phyloP scores from a whole-genome alignment of 1,284 basidiomycete species.

The Cutaneotrichosporon arboriforme region DNA sequence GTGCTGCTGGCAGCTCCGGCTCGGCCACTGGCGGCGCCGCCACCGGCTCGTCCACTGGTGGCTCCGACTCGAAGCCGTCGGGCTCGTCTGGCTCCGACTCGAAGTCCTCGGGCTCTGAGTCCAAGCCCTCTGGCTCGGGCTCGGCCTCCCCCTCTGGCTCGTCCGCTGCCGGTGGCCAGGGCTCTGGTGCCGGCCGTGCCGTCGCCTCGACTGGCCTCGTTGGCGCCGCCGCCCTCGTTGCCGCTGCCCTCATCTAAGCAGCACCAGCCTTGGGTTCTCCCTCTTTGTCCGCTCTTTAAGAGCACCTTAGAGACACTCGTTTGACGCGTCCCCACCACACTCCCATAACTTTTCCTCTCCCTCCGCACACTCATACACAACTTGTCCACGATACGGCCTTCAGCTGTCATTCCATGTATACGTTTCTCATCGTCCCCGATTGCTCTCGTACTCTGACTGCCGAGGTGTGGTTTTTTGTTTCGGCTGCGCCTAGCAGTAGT shows the following conservation, averaged over 20 bases:
- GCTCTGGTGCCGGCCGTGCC: conserved; percentile 6
- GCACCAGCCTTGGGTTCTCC: background rate
- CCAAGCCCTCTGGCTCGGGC: conserved; percentile 9
- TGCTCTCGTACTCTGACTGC: no score
- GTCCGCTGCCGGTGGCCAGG: conserved; percentile 2
- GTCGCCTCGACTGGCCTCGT: conserved; percentile 18
- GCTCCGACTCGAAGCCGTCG: background rate
- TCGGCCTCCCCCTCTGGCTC: conserved; percentile 3
- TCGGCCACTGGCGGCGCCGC: conserved; percentile 1
- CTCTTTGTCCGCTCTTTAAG: background rate
- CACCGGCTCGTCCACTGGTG: conserved; percentile 5
- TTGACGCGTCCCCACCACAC: background rate
- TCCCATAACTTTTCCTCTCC: background rate
- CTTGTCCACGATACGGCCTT: no score
- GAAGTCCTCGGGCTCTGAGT: conserved; percentile 4
- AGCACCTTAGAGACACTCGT: conserved; percentile 6
- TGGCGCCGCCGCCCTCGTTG: conserved; percentile 27
- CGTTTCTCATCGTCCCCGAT: conserved; percentile 1
- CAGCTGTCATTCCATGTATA: conserved; percentile 7
- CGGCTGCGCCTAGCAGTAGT: no score
- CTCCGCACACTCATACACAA: background rate
- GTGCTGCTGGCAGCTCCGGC: conserved; percentile 6
- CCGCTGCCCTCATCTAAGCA: conserved; percentile 26
- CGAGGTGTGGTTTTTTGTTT: no score
- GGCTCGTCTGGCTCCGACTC: conserved; percentile 6